Percentiles rank a stretch among this genome's conserved stretches.
Evolutionary conservation across 2,329 filamentous ascomycete genomes (phyloP).

Genomic region (Colletotrichum melonis): DNA sequence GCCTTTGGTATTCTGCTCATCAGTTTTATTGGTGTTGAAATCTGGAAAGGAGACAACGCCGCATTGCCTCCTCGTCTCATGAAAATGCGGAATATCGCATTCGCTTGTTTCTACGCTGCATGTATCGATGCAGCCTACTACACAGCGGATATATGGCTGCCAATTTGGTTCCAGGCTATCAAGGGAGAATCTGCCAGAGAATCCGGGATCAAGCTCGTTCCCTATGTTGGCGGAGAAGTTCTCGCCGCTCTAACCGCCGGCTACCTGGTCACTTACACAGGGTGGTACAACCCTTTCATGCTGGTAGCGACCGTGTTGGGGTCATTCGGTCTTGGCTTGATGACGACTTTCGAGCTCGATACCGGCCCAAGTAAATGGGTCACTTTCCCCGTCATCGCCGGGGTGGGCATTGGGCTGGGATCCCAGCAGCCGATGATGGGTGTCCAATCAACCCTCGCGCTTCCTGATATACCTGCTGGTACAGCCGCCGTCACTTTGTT

Average conservation of each 20-base stretch:
- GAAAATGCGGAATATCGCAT: slow-evolving; percentile 43
- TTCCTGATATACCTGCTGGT: slow-evolving; percentile 27
- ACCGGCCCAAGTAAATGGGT: slow-evolving; percentile 36
- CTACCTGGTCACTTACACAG: slow-evolving; percentile 42
- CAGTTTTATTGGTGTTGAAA: slow-evolving; percentile 46
- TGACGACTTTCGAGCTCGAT: slow-evolving; percentile 15
- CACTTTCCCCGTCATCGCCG: slow-evolving; percentile 40
- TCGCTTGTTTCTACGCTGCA: slow-evolving; percentile 38
- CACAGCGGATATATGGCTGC: slow-evolving; percentile 46
- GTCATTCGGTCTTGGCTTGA: slow-evolving; percentile 40
- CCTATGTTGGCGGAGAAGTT: slow-evolving; percentile 44
- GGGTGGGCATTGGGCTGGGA: slow-evolving; percentile 42
- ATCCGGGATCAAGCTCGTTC: slow-evolving; percentile 47
- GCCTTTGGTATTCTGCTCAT: slow-evolving; percentile 44
- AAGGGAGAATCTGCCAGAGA: slow-evolving; percentile 44
- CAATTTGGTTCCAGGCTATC: slow-evolving; percentile 49
- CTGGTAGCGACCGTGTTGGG: slow-evolving; percentile 42
- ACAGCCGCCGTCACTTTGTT: slow-evolving; percentile 30
- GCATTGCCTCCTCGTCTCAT: slow-evolving; percentile 49
- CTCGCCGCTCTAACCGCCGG: slow-evolving; percentile 42
- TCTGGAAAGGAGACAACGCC: slow-evolving; percentile 47
- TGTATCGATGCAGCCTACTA: slow-evolving; percentile 41
- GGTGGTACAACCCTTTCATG: slow-evolving; percentile 51
- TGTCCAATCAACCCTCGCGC: slow-evolving; percentile 40
- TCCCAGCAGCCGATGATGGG: slow-evolving; percentile 42